Base-by-base conservation (phyloP, 495 filamentous ascomycete genomes). In the Penicillium angulare region DNA sequence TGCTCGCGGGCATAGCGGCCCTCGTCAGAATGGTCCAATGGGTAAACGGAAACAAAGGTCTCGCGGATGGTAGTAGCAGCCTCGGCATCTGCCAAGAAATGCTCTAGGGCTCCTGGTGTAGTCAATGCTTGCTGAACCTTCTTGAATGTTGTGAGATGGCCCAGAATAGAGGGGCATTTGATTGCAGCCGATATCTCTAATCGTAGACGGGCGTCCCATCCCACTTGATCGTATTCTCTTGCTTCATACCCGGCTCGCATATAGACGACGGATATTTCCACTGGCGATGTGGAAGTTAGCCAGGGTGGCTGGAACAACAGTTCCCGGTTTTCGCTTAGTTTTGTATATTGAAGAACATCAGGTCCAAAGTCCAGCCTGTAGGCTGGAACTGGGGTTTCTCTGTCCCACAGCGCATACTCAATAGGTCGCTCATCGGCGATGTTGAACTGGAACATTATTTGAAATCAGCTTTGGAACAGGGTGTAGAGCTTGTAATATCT, bases 121-220 rank as follows among this genome's bases (percentile, higher is more conserved):
- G 86, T 84, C 13, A 96, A 85, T 7, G 90, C 84, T 63, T 95
- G 90, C 55, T 95, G 90, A 4, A 95, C 80, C 50, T 92, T 93
- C 64, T 96, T 95, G 57, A 87, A 86, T 27, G 90, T 91, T 2
- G 87, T 82, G 3, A 96, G 80, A 55, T 96, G 90, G 0, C 86
- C 86, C 7, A 95, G 74, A 18, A 95, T 74, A n/a, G 81, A 84
- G 0, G 90, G 91, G 52, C 91, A 96, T 64, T 92, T 89, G 62
- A 95, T 91, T 12, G 90, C 88, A 33, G 69, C 70, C 16, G 86
- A 90, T 13, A 79, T 77, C 66, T 96, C 90, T 29, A 96, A 69
- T 15, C 83, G 83, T 10, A 84, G 69, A 15, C 90, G 81, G 10
- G 82, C 84, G 36, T 79, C 68, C 79, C 38, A 42, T 16, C 91